Base-by-base conservation (phyloP, 2,329 filamentous ascomycete genomes). In the Colletotrichum eleusines region DNA sequence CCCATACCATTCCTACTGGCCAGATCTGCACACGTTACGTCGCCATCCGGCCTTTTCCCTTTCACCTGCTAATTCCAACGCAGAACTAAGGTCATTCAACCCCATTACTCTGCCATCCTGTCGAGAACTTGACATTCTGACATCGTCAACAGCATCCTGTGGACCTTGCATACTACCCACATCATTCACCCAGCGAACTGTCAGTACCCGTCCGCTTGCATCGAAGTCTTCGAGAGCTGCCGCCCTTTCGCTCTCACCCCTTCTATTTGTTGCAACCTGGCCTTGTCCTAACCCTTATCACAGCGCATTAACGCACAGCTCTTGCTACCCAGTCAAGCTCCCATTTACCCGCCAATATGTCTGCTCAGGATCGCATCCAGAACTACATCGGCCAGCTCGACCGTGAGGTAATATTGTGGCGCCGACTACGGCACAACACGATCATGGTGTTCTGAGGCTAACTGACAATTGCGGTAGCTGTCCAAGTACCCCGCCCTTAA, bases 401-500 rank as follows among this genome's bases (percentile, higher is more conserved):
- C 84, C 91, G 90, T 80, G 92, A 94, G 91, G 93, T 95, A 84
- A 59, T 20, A 44, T 31, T 57, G 28, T 44, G 26, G 55, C 35
- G 42, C 18, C 66, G 31, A 9, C 46, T 7, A 26, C 55, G 55
- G 44, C n/a, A 18, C 28, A 20, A 51, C 44, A 42, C 66, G 50
- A 35, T 66, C 58, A 42, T 42, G 28, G 23, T 55, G 26, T 26
- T 53, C 53, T 63, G 14, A 55, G 58, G 42, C 62, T 57, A 70
- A 53, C 62, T 57, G 71, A 38, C 20, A 28, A 18, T 44, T 71
- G 28, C 28, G 51, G 76, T 81, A 96, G 93, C 90, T 96, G 75
- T 93, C 92, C 82, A 95, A 95, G 83, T 96, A 96, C 85, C 92
- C 92, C 77, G 83, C 88, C 78, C 89, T 96, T 81, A 92, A 91